phyloP scores from a whole-genome alignment of 148 eudicot genomes.

The Rhododendron mucronatum region DNA sequence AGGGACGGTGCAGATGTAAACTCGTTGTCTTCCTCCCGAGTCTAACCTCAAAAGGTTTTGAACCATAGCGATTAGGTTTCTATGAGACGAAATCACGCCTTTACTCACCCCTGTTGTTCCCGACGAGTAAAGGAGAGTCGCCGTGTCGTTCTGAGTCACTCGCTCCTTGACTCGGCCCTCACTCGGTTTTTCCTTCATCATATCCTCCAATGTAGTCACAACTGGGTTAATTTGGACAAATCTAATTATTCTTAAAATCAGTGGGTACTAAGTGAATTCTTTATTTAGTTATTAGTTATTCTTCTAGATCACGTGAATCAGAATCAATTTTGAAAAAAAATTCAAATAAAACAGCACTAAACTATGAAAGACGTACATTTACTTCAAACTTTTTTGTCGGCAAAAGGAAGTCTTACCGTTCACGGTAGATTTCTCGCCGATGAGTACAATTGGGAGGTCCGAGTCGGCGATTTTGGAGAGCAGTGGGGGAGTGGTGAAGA shows the following conservation, averaged over 20 bases:
- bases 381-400: no score
- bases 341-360: no score
- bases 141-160: conserved; percentile 62
- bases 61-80: conserved; percentile 71
- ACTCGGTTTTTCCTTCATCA: conserved; percentile 39
- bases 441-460: conserved; percentile 38
- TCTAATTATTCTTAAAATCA: neutral
- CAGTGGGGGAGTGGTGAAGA: conserved; percentile 55
- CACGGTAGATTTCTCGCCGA: conserved; percentile 12
- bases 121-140: conserved; percentile 77
- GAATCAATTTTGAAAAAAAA: no score
- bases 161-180: conserved; percentile 36
- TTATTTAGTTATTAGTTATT: no score
- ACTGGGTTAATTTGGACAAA: conserved; percentile 17
- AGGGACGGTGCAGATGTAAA: conserved; percentile 75
- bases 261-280: neutral
- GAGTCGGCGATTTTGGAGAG: conserved; percentile 40
- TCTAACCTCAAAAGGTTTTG: conserved; percentile 40
- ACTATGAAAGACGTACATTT: no score
- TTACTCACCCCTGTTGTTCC: conserved; percentile 93
- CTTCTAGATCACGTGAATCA: no score
- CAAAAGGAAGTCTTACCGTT: neutral
- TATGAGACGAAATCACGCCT: conserved; percentile 82
- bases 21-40: conserved; percentile 19
- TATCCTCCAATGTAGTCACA: conserved; percentile 36